Evolutionary conservation across 23 red algal genomes (phyloP).

Genomic region (Gracilaria gracilis): DNA sequence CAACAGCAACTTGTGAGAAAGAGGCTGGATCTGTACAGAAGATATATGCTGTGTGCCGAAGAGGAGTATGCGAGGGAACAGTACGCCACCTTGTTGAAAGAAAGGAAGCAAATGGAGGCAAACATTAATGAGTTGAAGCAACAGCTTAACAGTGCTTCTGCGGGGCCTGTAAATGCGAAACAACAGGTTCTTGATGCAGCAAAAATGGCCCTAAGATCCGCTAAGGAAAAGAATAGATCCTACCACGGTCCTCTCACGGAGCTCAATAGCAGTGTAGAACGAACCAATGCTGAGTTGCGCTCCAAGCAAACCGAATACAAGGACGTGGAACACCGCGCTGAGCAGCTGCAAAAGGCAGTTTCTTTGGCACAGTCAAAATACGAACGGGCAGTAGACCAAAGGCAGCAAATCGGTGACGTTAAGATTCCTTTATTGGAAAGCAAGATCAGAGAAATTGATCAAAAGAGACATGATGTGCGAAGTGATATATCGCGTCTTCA

Average conservation of each 20-base stretch:
- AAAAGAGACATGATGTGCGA: conserved; percentile 26
- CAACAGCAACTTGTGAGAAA: conserved; percentile 55
- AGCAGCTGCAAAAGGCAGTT: conserved; percentile 33
- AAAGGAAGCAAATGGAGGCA: conserved; percentile 36
- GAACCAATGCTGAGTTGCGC: neutral
- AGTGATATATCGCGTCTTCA: conserved; percentile 1
- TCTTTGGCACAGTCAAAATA: conserved; percentile 14
- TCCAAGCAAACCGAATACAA: conserved; percentile 18
- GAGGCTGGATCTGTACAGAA: conserved; percentile 45
- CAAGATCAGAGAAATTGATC: conserved; percentile 17
- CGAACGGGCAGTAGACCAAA: neutral
- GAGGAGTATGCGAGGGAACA: neutral
- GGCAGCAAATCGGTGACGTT: conserved; percentile 22
- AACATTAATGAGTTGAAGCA: conserved; percentile 8
- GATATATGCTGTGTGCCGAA: conserved; percentile 59
- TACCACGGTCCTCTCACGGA: neutral
- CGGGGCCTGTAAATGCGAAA: conserved; percentile 36
- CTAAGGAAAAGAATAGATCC: neutral
- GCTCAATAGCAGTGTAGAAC: conserved; percentile 8
- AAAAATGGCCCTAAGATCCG: conserved; percentile 15
- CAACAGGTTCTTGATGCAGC: conserved; percentile 45
- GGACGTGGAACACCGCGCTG: conserved; percentile 29
- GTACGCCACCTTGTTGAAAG: conserved; percentile 27
- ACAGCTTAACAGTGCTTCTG: neutral
- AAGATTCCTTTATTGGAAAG: conserved; percentile 6